Conservation (phyloP, 148 eudicot species). For the Suaeda aralocaspica region DNA sequence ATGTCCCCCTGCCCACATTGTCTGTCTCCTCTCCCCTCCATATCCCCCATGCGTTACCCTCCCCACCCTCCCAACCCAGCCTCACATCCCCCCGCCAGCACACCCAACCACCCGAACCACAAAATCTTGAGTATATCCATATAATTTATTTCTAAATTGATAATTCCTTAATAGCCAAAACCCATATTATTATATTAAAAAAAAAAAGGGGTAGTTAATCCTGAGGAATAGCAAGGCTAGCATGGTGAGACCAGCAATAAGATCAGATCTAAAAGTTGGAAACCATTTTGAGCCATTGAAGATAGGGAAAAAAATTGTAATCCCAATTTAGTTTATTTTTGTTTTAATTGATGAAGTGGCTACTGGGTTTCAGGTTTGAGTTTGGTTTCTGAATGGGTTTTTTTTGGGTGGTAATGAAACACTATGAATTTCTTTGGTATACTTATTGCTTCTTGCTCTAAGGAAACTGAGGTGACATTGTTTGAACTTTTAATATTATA, state of each 20-base stretch:
- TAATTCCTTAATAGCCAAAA: neutral
- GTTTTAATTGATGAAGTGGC: constrained; percentile 79
- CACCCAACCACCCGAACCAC: neutral
- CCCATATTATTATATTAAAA: neutral
- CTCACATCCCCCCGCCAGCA: no score
- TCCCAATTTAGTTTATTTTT: constrained; percentile 44
- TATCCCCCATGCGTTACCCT: no score
- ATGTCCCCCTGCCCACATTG: neutral
- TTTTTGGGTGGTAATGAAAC: constrained; percentile 54
- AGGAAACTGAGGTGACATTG: constrained; percentile 17
- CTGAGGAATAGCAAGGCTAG: constrained; percentile 97
- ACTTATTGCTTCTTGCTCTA: constrained; percentile 20
- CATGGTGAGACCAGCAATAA: constrained; percentile 91
- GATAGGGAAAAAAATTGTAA: constrained; percentile 75
- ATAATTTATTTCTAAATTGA: no score
- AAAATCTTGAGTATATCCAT: neutral
- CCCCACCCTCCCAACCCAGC: no score
- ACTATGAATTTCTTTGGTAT: constrained; percentile 25
- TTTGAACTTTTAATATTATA: neutral
- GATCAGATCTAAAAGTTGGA: constrained; percentile 57
- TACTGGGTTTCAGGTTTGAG: constrained; percentile 72
- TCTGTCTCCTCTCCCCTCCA: neutral
- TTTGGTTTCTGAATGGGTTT: constrained; percentile 53
- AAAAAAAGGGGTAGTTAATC: constrained; percentile 14
- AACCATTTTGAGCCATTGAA: constrained; percentile 68